These are phyloP conservation scores for Colletotrichum zoysiae DNA, from an alignment of 2,329 filamentous ascomycete genomes.

Conservation along the genomic window DNA sequence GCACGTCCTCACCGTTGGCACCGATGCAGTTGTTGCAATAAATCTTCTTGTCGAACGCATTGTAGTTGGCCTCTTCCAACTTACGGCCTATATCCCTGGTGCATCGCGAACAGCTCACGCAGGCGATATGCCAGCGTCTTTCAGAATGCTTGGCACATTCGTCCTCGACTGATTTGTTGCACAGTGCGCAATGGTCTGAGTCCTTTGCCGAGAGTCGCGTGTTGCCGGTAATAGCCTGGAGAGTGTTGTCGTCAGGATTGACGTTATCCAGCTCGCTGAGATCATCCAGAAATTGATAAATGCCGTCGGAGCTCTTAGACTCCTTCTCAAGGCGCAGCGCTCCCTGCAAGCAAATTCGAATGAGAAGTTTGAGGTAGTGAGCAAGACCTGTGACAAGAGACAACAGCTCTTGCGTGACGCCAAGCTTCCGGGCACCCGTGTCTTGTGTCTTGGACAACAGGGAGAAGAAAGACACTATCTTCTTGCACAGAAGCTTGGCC, in stretches of 20 bases:
- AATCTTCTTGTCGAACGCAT: conserved; percentile 74
- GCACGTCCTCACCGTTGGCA: conserved; percentile 64
- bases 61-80: conserved; percentile 79
- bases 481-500: conserved; percentile 99
- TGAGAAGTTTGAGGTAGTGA: conserved; percentile 97
- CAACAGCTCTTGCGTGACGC: conserved; percentile 98
- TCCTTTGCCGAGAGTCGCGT: conserved; percentile 77
- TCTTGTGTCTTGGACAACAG: conserved; percentile 95
- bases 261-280: conserved; percentile 85
- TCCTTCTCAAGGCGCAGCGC: conserved; percentile 92
- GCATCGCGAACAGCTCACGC: conserved; percentile 80
- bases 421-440: conserved; percentile 87
- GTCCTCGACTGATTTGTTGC: conserved; percentile 91
- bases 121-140: conserved; percentile 85
- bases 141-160: conserved; percentile 85
- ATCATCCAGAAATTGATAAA: conserved; percentile 86
- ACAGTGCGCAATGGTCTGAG: conserved; percentile 86
- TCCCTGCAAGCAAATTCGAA: conserved; percentile 95
- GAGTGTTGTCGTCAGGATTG: conserved; percentile 76
- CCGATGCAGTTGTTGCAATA: conserved; percentile 78
- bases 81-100: conserved; percentile 75
- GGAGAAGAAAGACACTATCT: conserved; percentile 98
- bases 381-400: conserved; percentile 95
- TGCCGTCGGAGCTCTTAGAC: conserved; percentile 76
- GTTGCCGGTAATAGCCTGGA: conserved; percentile 75